phyloP scores from a whole-genome alignment of 371 early-diverging fungal species.

The Mycotypha africana region DNA sequence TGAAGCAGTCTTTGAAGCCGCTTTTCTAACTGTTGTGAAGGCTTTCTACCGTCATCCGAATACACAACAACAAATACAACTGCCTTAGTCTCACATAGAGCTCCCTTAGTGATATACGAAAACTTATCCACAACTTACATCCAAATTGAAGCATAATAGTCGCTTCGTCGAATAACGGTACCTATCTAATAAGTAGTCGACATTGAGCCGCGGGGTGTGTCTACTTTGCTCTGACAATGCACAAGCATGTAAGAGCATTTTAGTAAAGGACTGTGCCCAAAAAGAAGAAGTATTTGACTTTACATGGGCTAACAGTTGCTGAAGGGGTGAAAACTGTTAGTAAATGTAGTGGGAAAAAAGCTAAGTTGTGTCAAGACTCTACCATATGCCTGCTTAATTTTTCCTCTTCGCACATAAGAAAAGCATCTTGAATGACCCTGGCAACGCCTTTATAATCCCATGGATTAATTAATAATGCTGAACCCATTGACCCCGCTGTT shows the following conservation, averaged over 20 bases:
- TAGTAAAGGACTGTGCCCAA: conserved; percentile 89
- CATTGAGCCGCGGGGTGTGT: conserved; percentile 66
- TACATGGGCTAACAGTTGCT: conserved; percentile 86
- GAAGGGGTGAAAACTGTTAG: too few relatives aligned
- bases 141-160: conserved; percentile 85
- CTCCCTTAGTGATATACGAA: too few relatives aligned
- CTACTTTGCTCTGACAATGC: conserved; percentile 49
- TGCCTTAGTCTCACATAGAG: not conserved
- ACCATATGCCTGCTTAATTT: conserved; percentile 69
- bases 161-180: conserved; percentile 62
- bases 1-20: conserved; percentile 61
- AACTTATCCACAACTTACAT: conserved; percentile 47
- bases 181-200: conserved; percentile 26
- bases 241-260: conserved; percentile 43
- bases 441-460: conserved; percentile 97
- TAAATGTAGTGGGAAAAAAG: not conserved
- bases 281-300: conserved; percentile 83
- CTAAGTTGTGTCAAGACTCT: conserved; percentile 23
- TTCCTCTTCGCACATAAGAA: conserved; percentile 81
- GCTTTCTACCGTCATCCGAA: conserved; percentile 63
- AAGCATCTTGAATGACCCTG: conserved; percentile 83
- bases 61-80: conserved; percentile 9
- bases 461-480: conserved; percentile 94
- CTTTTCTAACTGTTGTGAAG: conserved; percentile 68
- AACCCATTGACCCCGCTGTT: conserved; percentile 88